Conservation (phyloP, 352 stramenopile genomes). For the Globisporangium megalacanthum region DNA sequence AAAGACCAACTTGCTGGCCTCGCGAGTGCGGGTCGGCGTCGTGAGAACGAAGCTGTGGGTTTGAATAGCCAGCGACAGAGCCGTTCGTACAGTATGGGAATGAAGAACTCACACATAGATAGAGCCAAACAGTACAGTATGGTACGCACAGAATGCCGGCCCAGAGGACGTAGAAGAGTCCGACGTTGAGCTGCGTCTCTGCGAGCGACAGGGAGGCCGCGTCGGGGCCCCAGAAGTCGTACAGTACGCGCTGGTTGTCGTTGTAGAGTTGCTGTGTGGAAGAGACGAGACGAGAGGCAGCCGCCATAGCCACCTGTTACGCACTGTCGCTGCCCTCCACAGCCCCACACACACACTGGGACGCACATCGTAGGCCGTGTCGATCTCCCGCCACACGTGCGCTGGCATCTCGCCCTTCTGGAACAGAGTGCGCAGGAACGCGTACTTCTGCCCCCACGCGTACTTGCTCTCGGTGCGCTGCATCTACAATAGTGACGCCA, state of each 20-base stretch:
- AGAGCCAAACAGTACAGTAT: no score
- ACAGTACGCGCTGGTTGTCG: slow-evolving; percentile 38
- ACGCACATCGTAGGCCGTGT: slow-evolving; percentile 61
- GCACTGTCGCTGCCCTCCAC: no score
- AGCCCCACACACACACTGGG: background rate
- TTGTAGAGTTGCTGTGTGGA: slow-evolving; percentile 51
- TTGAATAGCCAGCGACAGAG: background rate
- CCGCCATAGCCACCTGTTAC: no score
- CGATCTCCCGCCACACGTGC: slow-evolving; percentile 43
- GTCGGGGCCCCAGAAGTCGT: slow-evolving; percentile 61
- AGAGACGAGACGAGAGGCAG: background rate
- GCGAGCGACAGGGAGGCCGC: slow-evolving; percentile 32
- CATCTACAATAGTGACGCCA: slow-evolving; percentile 28
- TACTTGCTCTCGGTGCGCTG: slow-evolving; percentile 41
- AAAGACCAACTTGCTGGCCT: slow-evolving; percentile 44
- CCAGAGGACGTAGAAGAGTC: slow-evolving; percentile 68
- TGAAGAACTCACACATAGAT: no score
- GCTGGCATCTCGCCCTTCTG: slow-evolving; percentile 40
- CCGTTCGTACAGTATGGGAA: background rate
- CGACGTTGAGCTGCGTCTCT: slow-evolving; percentile 54
- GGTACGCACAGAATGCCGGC: slow-evolving; percentile 55
- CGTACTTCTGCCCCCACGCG: slow-evolving; percentile 61
- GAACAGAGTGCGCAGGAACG: slow-evolving; percentile 45
- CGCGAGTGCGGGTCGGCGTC: slow-evolving; percentile 27
- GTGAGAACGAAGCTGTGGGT: slow-evolving; percentile 47